Evolutionary conservation across 2,329 filamentous ascomycete species (phyloP), one percentile per base, ranked within the genome.

Genomic region (Fusarium lyarnte): DNA sequence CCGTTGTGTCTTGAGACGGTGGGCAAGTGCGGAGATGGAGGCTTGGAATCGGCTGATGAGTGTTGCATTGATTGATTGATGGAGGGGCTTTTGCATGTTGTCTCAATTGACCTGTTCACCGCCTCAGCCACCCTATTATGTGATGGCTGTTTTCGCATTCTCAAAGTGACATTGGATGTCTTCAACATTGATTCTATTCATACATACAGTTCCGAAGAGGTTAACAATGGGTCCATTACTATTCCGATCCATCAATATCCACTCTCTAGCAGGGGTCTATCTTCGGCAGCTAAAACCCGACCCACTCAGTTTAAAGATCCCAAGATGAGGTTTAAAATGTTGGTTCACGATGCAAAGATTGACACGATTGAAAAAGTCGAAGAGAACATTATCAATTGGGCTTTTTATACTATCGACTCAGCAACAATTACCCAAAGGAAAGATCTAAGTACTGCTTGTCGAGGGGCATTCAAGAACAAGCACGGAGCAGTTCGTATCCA

Each of bases 231-330:
- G 52, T 54, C 69, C 63, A 49, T 39, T 57, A 49, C 55, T 47
- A 42, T 63, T 53, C 33, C 12, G 19, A 66, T 47, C 35, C 51
- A 62, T 41, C 31, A 13, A 67, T 60, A 63, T 65, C 69, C 69
- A 72, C 69, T 60, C 49, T 57, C 62, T 65, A 72, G 63, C 69
- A 72, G 69, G 69, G 69, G 65, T 72, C 23, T 14, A 52, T 55
- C 38, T 35, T 64, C 66, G 66, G 66, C 64, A 69, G 45, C 66
- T 69, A 69, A 46, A 29, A 11, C 23, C 41, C 8, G 51, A 52
- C 66, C 66, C 66, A 69, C 66, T 53, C 51, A 41, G 31, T 42
- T n/a, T 52, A 58, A 64, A 69, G 64, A 69, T 69, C 66, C 63
- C 25, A 19, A 41, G 21, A 55, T 63, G 64, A 69, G 46, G 66